Percentiles rank a stretch among this genome's conserved stretches.
phyloP scores from a whole-genome alignment of 2,329 filamentous ascomycete genomes.

The Paracamarosporium sp. region DNA sequence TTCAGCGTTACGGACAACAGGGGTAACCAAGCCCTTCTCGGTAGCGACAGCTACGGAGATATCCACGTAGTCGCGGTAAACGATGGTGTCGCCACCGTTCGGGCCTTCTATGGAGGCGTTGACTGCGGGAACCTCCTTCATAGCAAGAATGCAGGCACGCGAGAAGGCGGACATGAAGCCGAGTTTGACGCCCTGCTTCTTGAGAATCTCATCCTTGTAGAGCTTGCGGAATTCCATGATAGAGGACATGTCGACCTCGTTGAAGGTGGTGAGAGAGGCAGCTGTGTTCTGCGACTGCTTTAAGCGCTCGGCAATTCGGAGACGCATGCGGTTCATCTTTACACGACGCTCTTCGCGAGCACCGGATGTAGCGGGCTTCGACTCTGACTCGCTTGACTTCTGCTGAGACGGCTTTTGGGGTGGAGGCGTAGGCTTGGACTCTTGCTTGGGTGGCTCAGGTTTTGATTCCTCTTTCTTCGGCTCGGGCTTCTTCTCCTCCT shows the following conservation, averaged over 20 bases:
- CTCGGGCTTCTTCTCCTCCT: slow-evolving; percentile 39
- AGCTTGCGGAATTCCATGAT: slow-evolving; percentile 96
- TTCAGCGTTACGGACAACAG: slow-evolving; percentile 93
- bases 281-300: slow-evolving; percentile 99
- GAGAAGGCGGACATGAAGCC: slow-evolving; percentile 99
- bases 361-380: slow-evolving; percentile 59
- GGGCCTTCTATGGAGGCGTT: slow-evolving; percentile 98
- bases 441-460: slow-evolving; percentile 48
- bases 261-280: slow-evolving; percentile 96
- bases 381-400: slow-evolving; percentile 45
- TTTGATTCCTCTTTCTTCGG: slow-evolving; percentile 43
- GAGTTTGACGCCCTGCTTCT: slow-evolving; percentile 96
- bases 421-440: slow-evolving; percentile 44
- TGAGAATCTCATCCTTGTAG: slow-evolving; percentile 95
- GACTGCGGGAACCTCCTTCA: slow-evolving; percentile 92
- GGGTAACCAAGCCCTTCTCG: slow-evolving; percentile 95
- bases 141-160: slow-evolving; percentile 85
- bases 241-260: slow-evolving; percentile 98
- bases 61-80: slow-evolving; percentile 98
- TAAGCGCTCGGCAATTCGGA: slow-evolving; percentile 94
- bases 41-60: slow-evolving; percentile 97
- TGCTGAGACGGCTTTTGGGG: slow-evolving; percentile 36
- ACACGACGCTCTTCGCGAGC: slow-evolving; percentile 88
- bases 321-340: slow-evolving; percentile 99
- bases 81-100: slow-evolving; percentile 93